phyloP scores from a whole-genome alignment of 73 alveolate species.

The Paramecium sexaurelia region DNA sequence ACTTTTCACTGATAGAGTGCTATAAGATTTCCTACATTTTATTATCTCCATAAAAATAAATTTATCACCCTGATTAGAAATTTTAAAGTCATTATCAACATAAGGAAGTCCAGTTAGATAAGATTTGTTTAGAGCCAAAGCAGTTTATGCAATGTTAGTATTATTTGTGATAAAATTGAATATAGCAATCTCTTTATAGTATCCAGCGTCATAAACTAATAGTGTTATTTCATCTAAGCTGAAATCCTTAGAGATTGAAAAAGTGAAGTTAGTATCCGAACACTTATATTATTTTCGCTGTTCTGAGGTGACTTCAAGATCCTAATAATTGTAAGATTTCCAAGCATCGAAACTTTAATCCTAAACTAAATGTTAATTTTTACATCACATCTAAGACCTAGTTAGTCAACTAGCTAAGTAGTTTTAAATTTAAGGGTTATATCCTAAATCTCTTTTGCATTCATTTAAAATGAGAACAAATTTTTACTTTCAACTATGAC shows the following conservation, averaged over 20 bases:
- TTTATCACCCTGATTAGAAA: not conserved
- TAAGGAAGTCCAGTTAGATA: not conserved
- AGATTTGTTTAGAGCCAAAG: not conserved
- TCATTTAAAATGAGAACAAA: not conserved
- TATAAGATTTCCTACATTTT: not conserved
- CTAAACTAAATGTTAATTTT: not conserved
- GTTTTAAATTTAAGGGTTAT: not conserved
- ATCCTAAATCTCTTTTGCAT: not conserved
- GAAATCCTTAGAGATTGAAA: not conserved
- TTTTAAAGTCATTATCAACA: not conserved
- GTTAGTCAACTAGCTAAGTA: too few relatives aligned
- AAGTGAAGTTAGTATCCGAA: not conserved
- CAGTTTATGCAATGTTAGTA: not conserved
- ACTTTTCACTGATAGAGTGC: not conserved
- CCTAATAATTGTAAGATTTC: not conserved
- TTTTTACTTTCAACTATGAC: not conserved
- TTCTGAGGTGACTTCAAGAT: not conserved
- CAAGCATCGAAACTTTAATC: not conserved
- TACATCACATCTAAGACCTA: constrained; percentile 1
- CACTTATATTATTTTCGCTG: not conserved
- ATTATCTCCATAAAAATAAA: not conserved
- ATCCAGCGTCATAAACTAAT: not conserved
- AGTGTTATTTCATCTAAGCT: not conserved
- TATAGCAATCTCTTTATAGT: not conserved
- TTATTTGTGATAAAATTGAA: not conserved